A percentile compares a stretch with the other conserved stretches of the same genome.
Evolutionary conservation across 768 basidiomycete species (phyloP).

Genomic region (Candolleomyces aberdarensis): DNA sequence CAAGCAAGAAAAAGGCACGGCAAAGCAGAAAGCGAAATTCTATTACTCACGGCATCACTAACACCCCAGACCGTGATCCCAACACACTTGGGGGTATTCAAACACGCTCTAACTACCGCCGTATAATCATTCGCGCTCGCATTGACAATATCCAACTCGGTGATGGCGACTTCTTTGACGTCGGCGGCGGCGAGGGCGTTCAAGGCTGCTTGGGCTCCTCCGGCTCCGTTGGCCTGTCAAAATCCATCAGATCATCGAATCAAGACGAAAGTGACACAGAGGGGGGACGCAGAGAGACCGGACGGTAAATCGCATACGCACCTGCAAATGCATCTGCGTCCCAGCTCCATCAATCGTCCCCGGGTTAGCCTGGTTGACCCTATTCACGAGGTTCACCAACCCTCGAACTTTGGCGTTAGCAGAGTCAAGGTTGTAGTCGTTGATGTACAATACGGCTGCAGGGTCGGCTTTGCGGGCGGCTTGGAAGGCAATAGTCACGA

Average conservation of each 20-base stretch:
- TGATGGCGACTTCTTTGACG: slow-evolving; percentile 43
- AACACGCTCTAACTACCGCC: slow-evolving; percentile 45
- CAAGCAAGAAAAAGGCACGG: slow-evolving; percentile 3
- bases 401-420: slow-evolving; percentile 44
- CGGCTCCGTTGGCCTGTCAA: slow-evolving; percentile 46
- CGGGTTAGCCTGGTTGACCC: slow-evolving; percentile 31
- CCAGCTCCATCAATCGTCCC: slow-evolving; percentile 49
- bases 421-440: slow-evolving; percentile 50
- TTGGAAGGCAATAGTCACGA: slow-evolving; percentile 49
- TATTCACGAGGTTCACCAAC: slow-evolving; percentile 38
- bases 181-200: slow-evolving; percentile 38
- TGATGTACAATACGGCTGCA: slow-evolving; percentile 43
- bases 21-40: no score
- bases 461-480: slow-evolving; percentile 49
- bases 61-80: slow-evolving; percentile 52
- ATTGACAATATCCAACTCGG: slow-evolving; percentile 42
- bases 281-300: no score
- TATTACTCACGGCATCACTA: slow-evolving; percentile 39
- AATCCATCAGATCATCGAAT: slow-evolving; percentile 38
- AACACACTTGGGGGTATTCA: slow-evolving; percentile 38
- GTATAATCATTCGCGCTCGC: slow-evolving; percentile 40
- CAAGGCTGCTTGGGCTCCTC: slow-evolving; percentile 36
- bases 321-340: slow-evolving; percentile 44
- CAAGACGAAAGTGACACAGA: slow-evolving; percentile 21
- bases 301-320: slow-evolving; percentile 4